A percentile compares a stretch with the other conserved stretches of the same genome.
phyloP scores from a whole-genome alignment of 75 land plant genomes.

The Adiantum capillusveneris region DNA sequence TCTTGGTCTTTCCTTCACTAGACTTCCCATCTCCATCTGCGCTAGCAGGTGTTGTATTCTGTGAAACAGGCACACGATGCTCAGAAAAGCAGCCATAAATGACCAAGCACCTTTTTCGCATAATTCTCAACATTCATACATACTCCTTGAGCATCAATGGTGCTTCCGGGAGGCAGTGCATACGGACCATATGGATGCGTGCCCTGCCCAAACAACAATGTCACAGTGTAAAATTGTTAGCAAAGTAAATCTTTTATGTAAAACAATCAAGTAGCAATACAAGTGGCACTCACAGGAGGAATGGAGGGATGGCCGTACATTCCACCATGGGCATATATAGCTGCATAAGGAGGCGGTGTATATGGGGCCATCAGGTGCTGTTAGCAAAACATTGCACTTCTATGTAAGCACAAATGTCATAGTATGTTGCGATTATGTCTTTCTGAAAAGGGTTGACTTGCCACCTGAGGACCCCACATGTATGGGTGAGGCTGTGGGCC shows the following conservation, averaged over 20 bases:
- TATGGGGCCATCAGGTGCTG: constrained; percentile 82
- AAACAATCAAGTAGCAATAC: no score
- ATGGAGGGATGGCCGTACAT: constrained; percentile 75
- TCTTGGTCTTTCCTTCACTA: constrained; percentile 35
- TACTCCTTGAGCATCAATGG: constrained; percentile 1
- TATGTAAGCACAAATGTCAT: no score
- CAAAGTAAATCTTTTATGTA: no score
- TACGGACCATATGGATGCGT: constrained; percentile 77
- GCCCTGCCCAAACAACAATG: constrained; percentile 29
- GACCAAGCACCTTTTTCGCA: neutral
- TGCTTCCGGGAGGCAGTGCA: constrained; percentile 34
- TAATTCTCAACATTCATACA: neutral
- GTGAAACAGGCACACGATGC: neutral
- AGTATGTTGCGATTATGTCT: no score
- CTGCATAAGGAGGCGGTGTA: constrained; percentile 74
- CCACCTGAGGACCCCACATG: constrained; percentile 79
- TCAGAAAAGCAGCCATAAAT: neutral
- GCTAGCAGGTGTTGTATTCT: constrained; percentile 16
- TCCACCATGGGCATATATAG: constrained; percentile 81
- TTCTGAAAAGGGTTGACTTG: no score
- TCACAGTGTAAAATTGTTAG: neutral
- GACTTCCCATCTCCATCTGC: constrained; percentile 45
- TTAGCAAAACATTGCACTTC: no score
- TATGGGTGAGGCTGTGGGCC: constrained; percentile 71
- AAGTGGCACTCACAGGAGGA: constrained; percentile 36